A percentile compares a stretch with the other conserved stretches of the same genome.
Conservation (phyloP, 805 yeast species). For the Pichia paraexigua region DNA sequence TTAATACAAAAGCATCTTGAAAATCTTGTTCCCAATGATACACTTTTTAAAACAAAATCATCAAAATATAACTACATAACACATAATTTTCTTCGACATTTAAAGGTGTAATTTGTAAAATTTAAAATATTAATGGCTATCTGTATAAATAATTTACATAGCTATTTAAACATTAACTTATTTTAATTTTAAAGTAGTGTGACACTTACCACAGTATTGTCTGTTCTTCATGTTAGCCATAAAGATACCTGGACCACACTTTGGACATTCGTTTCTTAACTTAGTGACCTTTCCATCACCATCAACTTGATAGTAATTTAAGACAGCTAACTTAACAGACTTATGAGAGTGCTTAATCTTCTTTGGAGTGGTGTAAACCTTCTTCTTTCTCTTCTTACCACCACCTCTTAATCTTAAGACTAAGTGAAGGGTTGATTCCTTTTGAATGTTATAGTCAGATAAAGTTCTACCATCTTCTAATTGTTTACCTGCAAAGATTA, state of each 20-base stretch:
- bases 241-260: slow-evolving; percentile 99
- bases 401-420: slow-evolving; percentile 87
- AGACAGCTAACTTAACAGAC: slow-evolving; percentile 98
- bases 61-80: too few species aligned
- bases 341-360: slow-evolving; percentile 99
- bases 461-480: slow-evolving; percentile 98
- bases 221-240: slow-evolving; percentile 99
- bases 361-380: slow-evolving; percentile 99
- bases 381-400: slow-evolving; percentile 99
- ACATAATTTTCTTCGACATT: too few species aligned
- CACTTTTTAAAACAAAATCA: too few species aligned
- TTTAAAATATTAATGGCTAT: too few species aligned
- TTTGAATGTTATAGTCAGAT: slow-evolving; percentile 99
- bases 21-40: too few species aligned
- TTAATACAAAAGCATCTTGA: too few species aligned
- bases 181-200: slow-evolving; percentile 72
- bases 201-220: slow-evolving; percentile 99
- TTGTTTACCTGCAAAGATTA: slow-evolving; percentile 99
- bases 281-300: slow-evolving; percentile 97
- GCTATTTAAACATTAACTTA: slow-evolving; percentile 5
- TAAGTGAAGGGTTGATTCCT: slow-evolving; percentile 96
- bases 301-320: slow-evolving; percentile 98
- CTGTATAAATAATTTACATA: too few species aligned
- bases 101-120: too few species aligned
- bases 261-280: slow-evolving; percentile 97